Percentiles rank a stretch among this genome's conserved stretches.
These are phyloP conservation scores for Mikania micrantha DNA, from an alignment of 129 eudicot genomes.

Conservation along the genomic window DNA sequence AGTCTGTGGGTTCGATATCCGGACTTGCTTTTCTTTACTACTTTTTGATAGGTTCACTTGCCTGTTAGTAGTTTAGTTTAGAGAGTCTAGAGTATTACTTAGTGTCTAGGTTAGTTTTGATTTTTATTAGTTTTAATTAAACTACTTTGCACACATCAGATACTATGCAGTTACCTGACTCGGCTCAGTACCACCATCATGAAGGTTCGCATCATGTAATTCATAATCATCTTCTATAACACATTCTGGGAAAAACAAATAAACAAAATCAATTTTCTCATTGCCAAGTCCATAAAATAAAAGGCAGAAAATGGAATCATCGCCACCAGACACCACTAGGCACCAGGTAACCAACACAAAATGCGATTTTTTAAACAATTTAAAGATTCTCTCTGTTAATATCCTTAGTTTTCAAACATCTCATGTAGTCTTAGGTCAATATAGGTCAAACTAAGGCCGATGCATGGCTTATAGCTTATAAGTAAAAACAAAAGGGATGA, in stretches of 20 bases:
- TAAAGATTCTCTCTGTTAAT: neutral
- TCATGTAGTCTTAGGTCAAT: neutral
- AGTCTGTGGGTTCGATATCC: no score
- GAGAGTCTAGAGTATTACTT: no score
- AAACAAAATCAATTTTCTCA: neutral
- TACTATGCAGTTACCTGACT: conserved; percentile 15
- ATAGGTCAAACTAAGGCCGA: neutral
- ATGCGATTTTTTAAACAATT: neutral
- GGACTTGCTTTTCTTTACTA: no score
- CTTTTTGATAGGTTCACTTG: no score
- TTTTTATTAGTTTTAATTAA: no score
- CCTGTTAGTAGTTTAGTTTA: no score
- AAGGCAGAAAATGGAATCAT: neutral
- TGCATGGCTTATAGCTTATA: no score
- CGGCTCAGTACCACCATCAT: conserved; percentile 13
- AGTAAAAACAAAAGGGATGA: no score
- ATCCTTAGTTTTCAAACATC: neutral
- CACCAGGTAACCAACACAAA: neutral
- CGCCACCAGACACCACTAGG: neutral
- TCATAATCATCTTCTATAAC: conserved; percentile 24
- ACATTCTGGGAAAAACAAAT: conserved; percentile 11
- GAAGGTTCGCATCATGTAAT: conserved; percentile 8
- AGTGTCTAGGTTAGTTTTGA: no score
- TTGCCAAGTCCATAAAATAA: neutral
- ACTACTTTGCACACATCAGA: no score